Base-by-base conservation (phyloP, 1,139 yeast species). In the Scheffersomyces segobiensis region DNA sequence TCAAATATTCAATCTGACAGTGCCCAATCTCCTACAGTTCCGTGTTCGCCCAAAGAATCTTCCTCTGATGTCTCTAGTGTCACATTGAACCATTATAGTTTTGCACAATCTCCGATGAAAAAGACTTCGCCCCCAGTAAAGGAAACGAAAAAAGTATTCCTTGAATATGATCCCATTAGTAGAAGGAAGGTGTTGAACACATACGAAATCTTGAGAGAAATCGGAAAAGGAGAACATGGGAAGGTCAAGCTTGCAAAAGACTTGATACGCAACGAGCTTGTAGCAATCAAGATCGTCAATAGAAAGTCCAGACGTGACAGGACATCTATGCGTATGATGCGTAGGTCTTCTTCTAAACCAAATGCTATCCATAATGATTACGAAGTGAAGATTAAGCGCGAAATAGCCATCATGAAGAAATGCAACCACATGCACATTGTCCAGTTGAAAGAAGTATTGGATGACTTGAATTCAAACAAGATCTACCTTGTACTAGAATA, bases 141-240 rank as follows among this genome's bases (percentile, higher is more conserved):
- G 67, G 98, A 95, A 72, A 93, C 98, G 0, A 88, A 85, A 61
- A 85, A 84, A 60, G 93, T 96, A 6, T 86, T 84, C 53, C 82
- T 95, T 54, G 97, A 93, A 64, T 93, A 91, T 71, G 97, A 95
- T 71, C 98, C 98, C 0, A 84, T 90, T 3, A 88, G 91, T 3
- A 88, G 90, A 60, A 84, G 97, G 55, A 91, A 93, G 71, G 87
- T 90, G 39, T 81, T 96, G 61, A 96, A 96, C 74, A 88, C 97
- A 0, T 96, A 95, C 70, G 99, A 95, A 72, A 91, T 96, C 50
- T 77, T 93, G 49, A 80, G 83, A 52, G 98, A 95, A 73, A 81
- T 96, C 49, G 99, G 99, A 3, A 83, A 91, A 54, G 99, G 99
- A 14, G 98, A 95, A 72, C 99, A 95, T 73, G 99, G 99, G 19